phyloP scores from a whole-genome alignment of 768 basidiomycete species.

The Boletus sp. region DNA sequence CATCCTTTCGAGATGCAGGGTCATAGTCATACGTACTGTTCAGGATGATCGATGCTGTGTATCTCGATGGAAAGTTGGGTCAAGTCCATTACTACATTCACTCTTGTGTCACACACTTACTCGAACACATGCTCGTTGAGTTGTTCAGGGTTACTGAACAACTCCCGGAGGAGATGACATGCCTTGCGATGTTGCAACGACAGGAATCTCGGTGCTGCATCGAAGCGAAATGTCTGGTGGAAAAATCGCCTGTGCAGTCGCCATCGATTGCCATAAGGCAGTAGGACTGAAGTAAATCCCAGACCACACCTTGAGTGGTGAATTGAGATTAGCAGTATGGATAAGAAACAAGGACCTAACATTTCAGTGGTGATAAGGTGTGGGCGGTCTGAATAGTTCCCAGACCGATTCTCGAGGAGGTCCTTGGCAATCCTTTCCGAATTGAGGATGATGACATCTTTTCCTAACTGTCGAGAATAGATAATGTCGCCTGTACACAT shows the following conservation, averaged over 20 bases:
- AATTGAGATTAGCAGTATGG: neutral
- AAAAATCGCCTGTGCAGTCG: constrained; percentile 12
- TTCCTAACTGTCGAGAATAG: neutral
- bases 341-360: neutral
- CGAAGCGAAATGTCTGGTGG: constrained; percentile 6
- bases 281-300: neutral
- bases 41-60: neutral
- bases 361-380: neutral
- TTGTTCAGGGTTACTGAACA: neutral
- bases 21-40: constrained; percentile 6
- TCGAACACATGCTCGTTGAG: constrained; percentile 1
- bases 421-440: constrained; percentile 8
- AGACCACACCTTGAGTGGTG: neutral
- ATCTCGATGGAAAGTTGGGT: neutral
- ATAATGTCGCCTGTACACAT: neutral
- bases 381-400: constrained; percentile 11
- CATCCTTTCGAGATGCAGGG: neutral
- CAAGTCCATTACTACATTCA: neutral
- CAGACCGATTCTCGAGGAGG: constrained; percentile 2
- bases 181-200: neutral
- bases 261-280: constrained; percentile 12
- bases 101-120: neutral
- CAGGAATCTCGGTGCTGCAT: neutral
- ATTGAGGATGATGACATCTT: constrained; percentile 10
- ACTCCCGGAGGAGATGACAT: neutral